Evolutionary conservation across 306 rosid genomes (phyloP).

Genomic region (Cicer cuneatum): DNA sequence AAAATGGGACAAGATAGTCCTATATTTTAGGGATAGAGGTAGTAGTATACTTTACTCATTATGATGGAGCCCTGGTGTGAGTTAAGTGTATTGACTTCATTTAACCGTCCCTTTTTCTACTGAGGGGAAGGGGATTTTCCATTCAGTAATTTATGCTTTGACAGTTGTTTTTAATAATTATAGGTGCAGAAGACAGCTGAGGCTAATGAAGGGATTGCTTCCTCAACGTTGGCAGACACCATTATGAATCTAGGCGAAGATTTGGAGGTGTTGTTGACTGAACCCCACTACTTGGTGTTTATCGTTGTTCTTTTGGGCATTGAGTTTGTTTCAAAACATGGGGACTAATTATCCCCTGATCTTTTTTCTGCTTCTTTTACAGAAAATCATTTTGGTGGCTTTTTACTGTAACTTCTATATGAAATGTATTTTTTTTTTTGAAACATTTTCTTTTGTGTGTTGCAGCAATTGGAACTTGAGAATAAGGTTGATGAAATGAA

Average conservation of each 20-base stretch:
- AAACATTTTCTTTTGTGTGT: slow-evolving; percentile 27
- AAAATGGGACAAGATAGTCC: not conserved
- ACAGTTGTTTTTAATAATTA: slow-evolving; percentile 34
- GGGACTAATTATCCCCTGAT: slow-evolving; percentile 20
- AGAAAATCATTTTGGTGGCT: slow-evolving; percentile 23
- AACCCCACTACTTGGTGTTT: slow-evolving; percentile 13
- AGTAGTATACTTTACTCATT: not conserved
- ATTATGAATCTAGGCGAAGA: slow-evolving; percentile 39
- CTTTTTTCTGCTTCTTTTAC: slow-evolving; percentile 8
- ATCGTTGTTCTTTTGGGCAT: slow-evolving; percentile 29
- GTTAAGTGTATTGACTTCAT: not conserved
- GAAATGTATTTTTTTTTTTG: not conserved
- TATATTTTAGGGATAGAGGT: not conserved
- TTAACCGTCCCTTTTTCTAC: not conserved
- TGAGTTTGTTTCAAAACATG: slow-evolving; percentile 22
- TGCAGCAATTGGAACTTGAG: slow-evolving; percentile 80
- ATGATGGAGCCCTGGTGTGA: not conserved
- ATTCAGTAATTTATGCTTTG: slow-evolving; percentile 27
- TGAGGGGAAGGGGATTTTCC: slow-evolving; percentile 28
- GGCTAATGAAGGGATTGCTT: slow-evolving; percentile 45
- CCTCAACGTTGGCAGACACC: slow-evolving; percentile 40
- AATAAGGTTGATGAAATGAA: slow-evolving; percentile 69
- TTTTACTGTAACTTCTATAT: slow-evolving; percentile 12
- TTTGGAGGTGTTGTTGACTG: slow-evolving; percentile 63
- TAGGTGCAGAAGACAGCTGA: slow-evolving; percentile 57